phyloP scores from a whole-genome alignment of 2,329 filamentous ascomycete species.

The Aspergillus calidoustus region DNA sequence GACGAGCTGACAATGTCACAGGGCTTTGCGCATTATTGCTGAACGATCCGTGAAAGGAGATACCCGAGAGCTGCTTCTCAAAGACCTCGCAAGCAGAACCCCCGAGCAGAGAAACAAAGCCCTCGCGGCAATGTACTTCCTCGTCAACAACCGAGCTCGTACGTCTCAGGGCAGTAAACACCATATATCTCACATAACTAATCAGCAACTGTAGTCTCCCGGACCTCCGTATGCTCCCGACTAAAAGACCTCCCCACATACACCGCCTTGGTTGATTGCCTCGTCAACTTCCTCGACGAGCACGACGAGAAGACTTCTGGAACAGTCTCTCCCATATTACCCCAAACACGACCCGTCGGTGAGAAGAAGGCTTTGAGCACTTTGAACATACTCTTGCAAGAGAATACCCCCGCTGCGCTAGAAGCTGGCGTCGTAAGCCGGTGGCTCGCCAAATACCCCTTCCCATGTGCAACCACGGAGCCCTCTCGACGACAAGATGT shows the following conservation, averaged over 20 bases:
- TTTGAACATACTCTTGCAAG: slow-evolving; percentile 66
- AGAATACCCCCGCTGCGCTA: slow-evolving; percentile 62
- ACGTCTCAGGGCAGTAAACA: slow-evolving; percentile 22
- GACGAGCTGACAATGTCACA: slow-evolving; percentile 36
- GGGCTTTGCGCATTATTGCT: slow-evolving; percentile 52
- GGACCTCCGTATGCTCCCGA: slow-evolving; percentile 39
- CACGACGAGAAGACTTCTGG: slow-evolving; percentile 40
- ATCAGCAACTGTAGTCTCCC: slow-evolving; percentile 35
- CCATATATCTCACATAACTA: not conserved
- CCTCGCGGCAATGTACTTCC: slow-evolving; percentile 49
- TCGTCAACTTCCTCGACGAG: slow-evolving; percentile 47
- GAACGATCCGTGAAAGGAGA: slow-evolving; percentile 49
- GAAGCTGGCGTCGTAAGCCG: slow-evolving; percentile 69
- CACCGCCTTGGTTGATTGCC: slow-evolving; percentile 46
- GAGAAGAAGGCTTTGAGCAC: slow-evolving; percentile 53
- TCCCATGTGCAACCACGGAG: slow-evolving; percentile 61
- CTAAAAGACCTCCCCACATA: slow-evolving; percentile 44
- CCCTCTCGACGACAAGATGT: slow-evolving; percentile 51
- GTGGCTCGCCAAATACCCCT: slow-evolving; percentile 76
- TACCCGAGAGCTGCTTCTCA: slow-evolving; percentile 45
- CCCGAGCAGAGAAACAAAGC: slow-evolving; percentile 44
- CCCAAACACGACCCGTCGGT: slow-evolving; percentile 45
- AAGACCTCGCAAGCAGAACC: slow-evolving; percentile 47
- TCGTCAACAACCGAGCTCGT: slow-evolving; percentile 47
- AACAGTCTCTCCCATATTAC: slow-evolving; percentile 44